Conservation (phyloP, 2,329 filamentous ascomycete species). For the Paecilomyces formosus region DNA sequence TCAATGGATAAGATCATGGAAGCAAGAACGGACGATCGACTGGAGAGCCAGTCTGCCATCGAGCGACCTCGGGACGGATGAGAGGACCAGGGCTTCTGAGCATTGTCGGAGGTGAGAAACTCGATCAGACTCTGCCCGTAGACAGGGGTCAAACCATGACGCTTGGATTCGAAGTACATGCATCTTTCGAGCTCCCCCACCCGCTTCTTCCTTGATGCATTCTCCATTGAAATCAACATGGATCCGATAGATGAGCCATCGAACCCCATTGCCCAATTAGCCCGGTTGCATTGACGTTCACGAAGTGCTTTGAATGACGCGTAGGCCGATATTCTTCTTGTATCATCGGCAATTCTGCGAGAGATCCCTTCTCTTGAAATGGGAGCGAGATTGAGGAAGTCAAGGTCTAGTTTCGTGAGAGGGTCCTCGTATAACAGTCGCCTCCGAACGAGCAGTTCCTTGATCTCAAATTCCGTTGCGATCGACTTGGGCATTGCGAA, state of each 20-base stretch:
- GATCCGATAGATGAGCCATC: conserved; percentile 62
- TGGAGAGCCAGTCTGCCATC: conserved; percentile 67
- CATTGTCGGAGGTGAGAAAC: conserved; percentile 58
- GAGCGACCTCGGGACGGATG: conserved; percentile 55
- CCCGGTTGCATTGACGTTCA: conserved; percentile 57
- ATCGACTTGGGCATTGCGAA: conserved; percentile 84
- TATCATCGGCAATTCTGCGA: conserved; percentile 41
- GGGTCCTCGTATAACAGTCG: conserved; percentile 56
- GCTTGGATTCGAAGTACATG: conserved; percentile 71
- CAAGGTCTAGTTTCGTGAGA: conserved; percentile 60
- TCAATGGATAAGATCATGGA: conserved; percentile 66
- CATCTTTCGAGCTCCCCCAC: conserved; percentile 75
- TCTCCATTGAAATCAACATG: conserved; percentile 66
- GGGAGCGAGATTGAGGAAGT: conserved; percentile 73
- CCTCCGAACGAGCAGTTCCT: conserved; percentile 62
- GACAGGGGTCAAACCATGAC: conserved; percentile 70
- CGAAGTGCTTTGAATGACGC: conserved; percentile 61
- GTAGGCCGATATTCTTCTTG: conserved; percentile 63
- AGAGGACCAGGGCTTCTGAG: conserved; percentile 52
- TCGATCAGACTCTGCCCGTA: conserved; percentile 77
- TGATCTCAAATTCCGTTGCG: conserved; percentile 63
- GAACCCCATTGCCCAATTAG: conserved; percentile 50
- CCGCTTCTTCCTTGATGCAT: conserved; percentile 58
- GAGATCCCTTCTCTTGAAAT: conserved; percentile 62
- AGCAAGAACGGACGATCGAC: conserved; percentile 49